Evolutionary conservation across 169 alveolate genomes (phyloP), one percentile per base, ranked within the genome.

Genomic region (Cryptosporidium sp.): DNA sequence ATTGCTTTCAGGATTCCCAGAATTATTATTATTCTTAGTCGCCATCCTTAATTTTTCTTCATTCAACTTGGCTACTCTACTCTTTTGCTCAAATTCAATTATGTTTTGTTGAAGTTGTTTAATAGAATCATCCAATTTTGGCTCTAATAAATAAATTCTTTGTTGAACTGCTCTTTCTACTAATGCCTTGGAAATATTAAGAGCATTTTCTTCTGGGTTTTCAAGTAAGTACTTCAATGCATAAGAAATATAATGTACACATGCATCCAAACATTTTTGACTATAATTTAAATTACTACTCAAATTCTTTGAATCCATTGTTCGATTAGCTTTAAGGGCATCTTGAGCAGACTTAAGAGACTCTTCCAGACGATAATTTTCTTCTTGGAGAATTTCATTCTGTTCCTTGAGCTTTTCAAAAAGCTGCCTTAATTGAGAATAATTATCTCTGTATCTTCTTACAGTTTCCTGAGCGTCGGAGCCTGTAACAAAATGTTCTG

Each of bases 181-280:
- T 0, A 80, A 52, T 21, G 62, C 67, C 5, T 59, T 80, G 37
- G 89, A 59, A 31, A 80, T 65, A 23, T 80, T 67, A 12, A 65
- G 5, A 18, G 69, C 23, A 65, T 12, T 31, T 10, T 48, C 59
- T 16, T 59, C 89, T 31, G 39, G 35, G 35, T 80, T 61, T 8
- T 80, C 75, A 39, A 65, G 41, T 12, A 80, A 62, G 35, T 80
- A 41, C 29, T 43, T 52, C 1, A 80, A 45, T 12, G 75, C 39
- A 62, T 26, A 80, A 35, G 89, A 80, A 2, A 80, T 80, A 39
- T 62, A 80, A 43, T 80, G 89, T 0, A 80, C 89, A 55, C 89
- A 80, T 41, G 89, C 89, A 80, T 80, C 89, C 51, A 80, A 65
- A 48, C 89, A 80, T 65, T 80, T 59, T 43, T 59, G 89, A n/a